Evolutionary conservation across 495 filamentous ascomycete species (phyloP).

Genomic region (Hypoxylon trugodes): DNA sequence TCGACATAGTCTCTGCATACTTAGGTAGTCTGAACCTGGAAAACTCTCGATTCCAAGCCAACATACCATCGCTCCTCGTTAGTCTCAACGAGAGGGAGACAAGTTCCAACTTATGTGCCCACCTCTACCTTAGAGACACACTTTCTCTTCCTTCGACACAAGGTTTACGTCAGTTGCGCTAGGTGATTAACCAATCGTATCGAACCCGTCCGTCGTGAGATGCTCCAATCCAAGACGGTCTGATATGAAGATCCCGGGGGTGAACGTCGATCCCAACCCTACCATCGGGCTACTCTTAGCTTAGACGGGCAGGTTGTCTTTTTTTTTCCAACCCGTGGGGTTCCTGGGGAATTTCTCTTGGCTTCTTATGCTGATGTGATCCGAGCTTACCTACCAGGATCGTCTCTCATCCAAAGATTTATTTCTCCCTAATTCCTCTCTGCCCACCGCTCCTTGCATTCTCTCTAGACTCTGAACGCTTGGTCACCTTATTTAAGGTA

Average conservation of each 20-base stretch:
- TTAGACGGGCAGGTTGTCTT: conserved; percentile 29
- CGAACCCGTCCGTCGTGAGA: conserved; percentile 23
- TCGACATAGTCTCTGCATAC: background rate
- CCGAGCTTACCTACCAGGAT: conserved; percentile 5
- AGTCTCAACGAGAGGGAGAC: conserved; percentile 14
- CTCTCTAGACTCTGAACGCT: conserved; percentile 3
- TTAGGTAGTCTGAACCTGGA: conserved; percentile 19
- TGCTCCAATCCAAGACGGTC: conserved; percentile 34
- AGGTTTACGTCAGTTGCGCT: conserved; percentile 29
- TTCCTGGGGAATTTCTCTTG: conserved; percentile 22
- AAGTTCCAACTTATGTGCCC: conserved; percentile 24
- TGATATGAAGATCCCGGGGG: conserved; percentile 37
- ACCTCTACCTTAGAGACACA: conserved; percentile 29
- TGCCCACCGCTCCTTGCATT: conserved; percentile 6
- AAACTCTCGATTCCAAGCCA: conserved; percentile 21
- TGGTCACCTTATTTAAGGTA: conserved; percentile 1
- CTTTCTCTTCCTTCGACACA: conserved; percentile 37
- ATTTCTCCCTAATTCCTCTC: conserved; percentile 29
- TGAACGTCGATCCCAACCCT: conserved; percentile 40
- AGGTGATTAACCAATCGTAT: conserved; percentile 40
- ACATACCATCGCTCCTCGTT: conserved; percentile 16
- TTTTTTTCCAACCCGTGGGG: conserved; percentile 8
- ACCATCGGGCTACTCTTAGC: conserved; percentile 26
- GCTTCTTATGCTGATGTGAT: conserved; percentile 27
- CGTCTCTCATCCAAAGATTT: conserved; percentile 17